These are phyloP conservation scores for Carnegiea gigantea DNA, from an alignment of 179 eudicot species.

Conservation along the genomic window DNA sequence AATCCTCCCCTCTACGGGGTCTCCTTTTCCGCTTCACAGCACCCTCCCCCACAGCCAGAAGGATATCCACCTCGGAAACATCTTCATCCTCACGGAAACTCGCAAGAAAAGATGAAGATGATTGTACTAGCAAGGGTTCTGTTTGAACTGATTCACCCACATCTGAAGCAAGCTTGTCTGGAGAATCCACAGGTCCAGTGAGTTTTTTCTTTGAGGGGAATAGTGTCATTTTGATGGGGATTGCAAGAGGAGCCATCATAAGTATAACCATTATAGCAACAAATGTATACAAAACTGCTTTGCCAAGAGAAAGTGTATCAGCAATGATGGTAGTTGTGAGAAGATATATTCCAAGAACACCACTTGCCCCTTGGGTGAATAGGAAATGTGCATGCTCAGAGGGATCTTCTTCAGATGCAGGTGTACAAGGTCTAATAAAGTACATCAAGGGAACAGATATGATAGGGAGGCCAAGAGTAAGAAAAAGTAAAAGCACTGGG, in stretches of 20 bases:
- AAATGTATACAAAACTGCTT: conserved; percentile 46
- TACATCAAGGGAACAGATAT: conserved; percentile 65
- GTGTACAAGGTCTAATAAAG: conserved; percentile 73
- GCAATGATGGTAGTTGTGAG: conserved; percentile 57
- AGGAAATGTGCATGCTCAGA: conserved; percentile 61
- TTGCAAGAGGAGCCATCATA: conserved; percentile 76
- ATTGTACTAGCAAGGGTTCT: conserved; percentile 31
- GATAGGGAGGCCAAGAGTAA: conserved; percentile 62
- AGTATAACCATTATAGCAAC: conserved; percentile 55
- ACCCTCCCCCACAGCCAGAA: conserved; percentile 48
- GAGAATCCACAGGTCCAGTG: conserved; percentile 27
- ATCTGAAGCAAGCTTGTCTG: conserved; percentile 28
- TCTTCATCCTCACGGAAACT: conserved; percentile 33
- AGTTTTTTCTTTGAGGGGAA: conserved; percentile 44
- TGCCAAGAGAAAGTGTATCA: conserved; percentile 35
- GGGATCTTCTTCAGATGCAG: conserved; percentile 67
- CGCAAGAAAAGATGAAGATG: conserved; percentile 22
- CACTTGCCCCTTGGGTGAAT: conserved; percentile 66
- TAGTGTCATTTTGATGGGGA: conserved; percentile 84
- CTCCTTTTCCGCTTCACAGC: conserved; percentile 44
- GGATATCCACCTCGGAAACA: conserved; percentile 32
- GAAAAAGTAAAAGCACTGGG: conserved; percentile 53
- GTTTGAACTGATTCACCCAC: conserved; percentile 23
- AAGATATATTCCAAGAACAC: conserved; percentile 61
- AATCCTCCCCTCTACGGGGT: conserved; percentile 83